Base-by-base conservation (phyloP, 2,329 filamentous ascomycete species). In the Colletotrichum paranaense region DNA sequence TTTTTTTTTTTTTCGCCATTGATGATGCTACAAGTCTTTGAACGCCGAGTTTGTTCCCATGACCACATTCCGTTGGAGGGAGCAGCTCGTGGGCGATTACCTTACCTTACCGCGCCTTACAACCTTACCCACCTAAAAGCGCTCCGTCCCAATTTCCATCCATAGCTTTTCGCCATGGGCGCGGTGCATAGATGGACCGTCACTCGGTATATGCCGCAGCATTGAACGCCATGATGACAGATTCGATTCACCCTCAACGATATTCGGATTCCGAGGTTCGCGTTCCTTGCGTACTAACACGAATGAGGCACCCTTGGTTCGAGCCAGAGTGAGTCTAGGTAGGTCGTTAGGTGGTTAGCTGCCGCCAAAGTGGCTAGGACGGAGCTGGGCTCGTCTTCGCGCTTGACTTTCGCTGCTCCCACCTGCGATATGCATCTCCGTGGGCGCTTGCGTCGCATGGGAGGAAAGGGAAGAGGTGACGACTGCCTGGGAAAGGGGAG, bases 201-300 rank as follows among this genome's bases (percentile, higher is more conserved):
- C 19, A n/a, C 9, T 32, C 8, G 16, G 5, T 30, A 58, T 19
- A 35, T n/a, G 56, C 56, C 28, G 56, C 28, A n/a, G 56, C 56
- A 58, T 58, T 58, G 56, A 35, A 58, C 56, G 56, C 56, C 56
- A 58, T 58, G 56, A 58, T 22, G 56, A 58, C 56, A 58, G 19
- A 58, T 12, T 28, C 28, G 1, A 6, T 30, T 32, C 62, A 3
- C 42, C 16, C 42, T 16, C 42, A 46, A n/a, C 42, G 19, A n/a
- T n/a, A n/a, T n/a, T 46, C 19, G 42, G 7, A 46, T 46, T 46
- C 42, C 42, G 42, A 46, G 16, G 7, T n/a, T 46, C 42, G 42
- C 35, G 42, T 38, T 38, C 35, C 14, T 38, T 1, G 1, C 5
- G 35, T 46, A 8, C 42, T n/a, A 46, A 4, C 16, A n/a, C 42